These are phyloP conservation scores for Angophora floribunda DNA, from an alignment of 345 rosid species.

Conservation along the genomic window DNA sequence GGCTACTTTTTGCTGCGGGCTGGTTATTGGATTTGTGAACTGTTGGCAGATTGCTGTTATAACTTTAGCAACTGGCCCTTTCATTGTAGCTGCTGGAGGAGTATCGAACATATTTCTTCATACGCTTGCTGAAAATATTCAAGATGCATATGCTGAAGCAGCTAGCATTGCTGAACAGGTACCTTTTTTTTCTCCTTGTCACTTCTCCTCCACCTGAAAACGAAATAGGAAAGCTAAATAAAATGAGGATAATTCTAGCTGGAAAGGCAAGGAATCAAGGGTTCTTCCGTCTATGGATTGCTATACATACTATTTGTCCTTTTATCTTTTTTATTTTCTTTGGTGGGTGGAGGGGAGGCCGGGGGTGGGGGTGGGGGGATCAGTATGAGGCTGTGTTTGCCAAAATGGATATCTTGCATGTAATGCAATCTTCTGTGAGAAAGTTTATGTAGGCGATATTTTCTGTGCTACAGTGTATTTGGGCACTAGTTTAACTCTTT, in stretches of 20 bases:
- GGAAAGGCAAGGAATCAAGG: not conserved
- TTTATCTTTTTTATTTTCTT: not conserved
- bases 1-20: constrained; percentile 96
- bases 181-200: not conserved
- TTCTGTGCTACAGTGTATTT: not conserved
- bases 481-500: not conserved
- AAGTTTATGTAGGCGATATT: not conserved
- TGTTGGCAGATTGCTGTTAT: constrained; percentile 97
- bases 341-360: accelerated
- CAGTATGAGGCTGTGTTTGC: not conserved
- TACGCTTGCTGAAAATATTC: constrained; percentile 97
- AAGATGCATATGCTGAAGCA: constrained; percentile 99
- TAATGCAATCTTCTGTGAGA: not conserved
- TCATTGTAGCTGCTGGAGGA: constrained; percentile 99
- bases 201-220: not conserved
- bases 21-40: constrained; percentile 78
- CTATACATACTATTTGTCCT: not conserved
- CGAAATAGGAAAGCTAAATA: not conserved
- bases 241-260: not conserved
- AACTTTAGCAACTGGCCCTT: constrained; percentile 98
- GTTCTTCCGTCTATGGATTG: not conserved
- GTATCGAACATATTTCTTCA: constrained; percentile 97
- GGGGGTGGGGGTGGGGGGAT: not conserved
- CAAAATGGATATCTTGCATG: not conserved
- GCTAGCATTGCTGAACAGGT: constrained; percentile 99